phyloP scores from a whole-genome alignment of 305 asterid species.

The Fraxinus sp. region DNA sequence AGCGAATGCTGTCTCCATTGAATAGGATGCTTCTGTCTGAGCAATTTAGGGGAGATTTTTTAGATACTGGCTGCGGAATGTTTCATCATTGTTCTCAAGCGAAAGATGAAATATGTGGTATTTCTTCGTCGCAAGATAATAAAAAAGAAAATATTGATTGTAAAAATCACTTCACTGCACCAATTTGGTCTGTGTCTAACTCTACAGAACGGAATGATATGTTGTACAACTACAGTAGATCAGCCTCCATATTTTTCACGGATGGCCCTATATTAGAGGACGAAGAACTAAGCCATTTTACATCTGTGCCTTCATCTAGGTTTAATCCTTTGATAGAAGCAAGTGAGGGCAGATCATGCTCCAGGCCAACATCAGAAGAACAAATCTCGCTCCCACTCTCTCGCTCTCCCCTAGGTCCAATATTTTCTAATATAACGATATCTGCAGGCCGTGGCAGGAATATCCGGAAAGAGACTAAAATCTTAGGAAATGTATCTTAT shows the following conservation, averaged over 20 bases:
- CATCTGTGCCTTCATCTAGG: slow-evolving; percentile 35
- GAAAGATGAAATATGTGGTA: slow-evolving; percentile 29
- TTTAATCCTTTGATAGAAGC: slow-evolving; percentile 27
- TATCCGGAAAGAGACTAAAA: slow-evolving; percentile 30
- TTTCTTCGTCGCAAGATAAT: slow-evolving; percentile 39
- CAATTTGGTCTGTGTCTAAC: slow-evolving; percentile 32
- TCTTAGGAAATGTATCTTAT: slow-evolving; percentile 29
- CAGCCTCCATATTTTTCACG: slow-evolving; percentile 35
- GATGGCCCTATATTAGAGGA: slow-evolving; percentile 68
- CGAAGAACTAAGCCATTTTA: slow-evolving; percentile 33
- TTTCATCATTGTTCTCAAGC: slow-evolving; percentile 27
- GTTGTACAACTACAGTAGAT: slow-evolving; percentile 26
- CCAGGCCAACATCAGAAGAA: slow-evolving; percentile 32
- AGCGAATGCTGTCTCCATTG: slow-evolving; percentile 66
- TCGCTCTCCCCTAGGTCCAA: slow-evolving; percentile 66
- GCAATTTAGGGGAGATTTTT: slow-evolving; percentile 44
- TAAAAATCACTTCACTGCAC: slow-evolving; percentile 30
- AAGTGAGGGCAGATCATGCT: slow-evolving; percentile 22
- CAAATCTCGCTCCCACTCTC: slow-evolving; percentile 39
- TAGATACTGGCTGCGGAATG: slow-evolving; percentile 45
- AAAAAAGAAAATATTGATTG: slow-evolving; percentile 53
- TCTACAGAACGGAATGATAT: slow-evolving; percentile 33
- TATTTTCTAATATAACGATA: slow-evolving; percentile 29
- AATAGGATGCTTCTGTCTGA: slow-evolving; percentile 44
- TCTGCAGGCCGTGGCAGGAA: slow-evolving; percentile 29